These are phyloP conservation scores for Zizania latifolia DNA, from an alignment of 176 grass and related monocot species.

Conservation along the genomic window DNA sequence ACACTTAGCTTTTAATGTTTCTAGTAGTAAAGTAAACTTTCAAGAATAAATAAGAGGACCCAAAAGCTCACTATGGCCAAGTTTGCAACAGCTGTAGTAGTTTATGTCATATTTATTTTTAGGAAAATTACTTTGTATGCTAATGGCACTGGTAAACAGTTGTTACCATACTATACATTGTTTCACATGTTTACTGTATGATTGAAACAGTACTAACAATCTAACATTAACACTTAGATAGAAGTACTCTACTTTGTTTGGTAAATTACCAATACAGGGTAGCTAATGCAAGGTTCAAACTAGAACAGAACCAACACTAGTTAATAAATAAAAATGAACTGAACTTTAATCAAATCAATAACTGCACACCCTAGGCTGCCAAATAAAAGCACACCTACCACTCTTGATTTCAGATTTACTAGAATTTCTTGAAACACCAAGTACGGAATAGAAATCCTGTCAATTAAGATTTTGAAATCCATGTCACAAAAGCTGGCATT, in stretches of 20 bases:
- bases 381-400: slow-evolving; percentile 47
- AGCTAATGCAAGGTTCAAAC: neutral
- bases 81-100: neutral
- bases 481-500: slow-evolving; percentile 10
- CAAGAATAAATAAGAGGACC: neutral
- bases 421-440: slow-evolving; percentile 92
- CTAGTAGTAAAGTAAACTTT: slow-evolving; percentile 1
- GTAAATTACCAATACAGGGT: slow-evolving; percentile 8
- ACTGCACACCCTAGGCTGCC: neutral
- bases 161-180: neutral
- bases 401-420: slow-evolving; percentile 99
- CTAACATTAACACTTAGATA: neutral
- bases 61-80: neutral
- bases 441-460: slow-evolving; percentile 91
- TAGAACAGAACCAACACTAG: neutral
- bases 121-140: neutral
- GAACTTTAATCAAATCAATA: neutral
- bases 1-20: neutral
- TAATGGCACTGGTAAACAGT: neutral
- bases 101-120: neutral
- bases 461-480: slow-evolving; percentile 29
- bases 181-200: neutral
- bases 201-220: neutral
- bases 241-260: neutral
- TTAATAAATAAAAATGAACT: neutral